Conservation (phyloP, 2,329 filamentous ascomycete species). For the Ceratocystis alfenasii region DNA sequence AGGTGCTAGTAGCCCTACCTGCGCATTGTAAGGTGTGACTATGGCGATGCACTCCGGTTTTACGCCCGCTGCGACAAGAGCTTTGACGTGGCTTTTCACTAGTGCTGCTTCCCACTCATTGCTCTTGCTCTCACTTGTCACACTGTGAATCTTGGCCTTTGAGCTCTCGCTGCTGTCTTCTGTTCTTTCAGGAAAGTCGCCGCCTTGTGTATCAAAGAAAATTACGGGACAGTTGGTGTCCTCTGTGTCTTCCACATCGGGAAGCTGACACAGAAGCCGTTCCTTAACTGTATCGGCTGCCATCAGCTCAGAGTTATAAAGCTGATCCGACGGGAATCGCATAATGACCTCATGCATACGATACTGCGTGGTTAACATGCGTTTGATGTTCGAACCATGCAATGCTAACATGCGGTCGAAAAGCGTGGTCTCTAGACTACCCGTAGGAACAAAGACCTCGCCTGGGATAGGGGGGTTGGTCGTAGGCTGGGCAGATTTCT, state of each 20-base stretch:
- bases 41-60: constrained; percentile 77
- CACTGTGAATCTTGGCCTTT: constrained; percentile 35
- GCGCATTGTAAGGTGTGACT: constrained; percentile 92
- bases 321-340: constrained; percentile 77
- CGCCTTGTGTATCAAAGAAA: constrained; percentile 94
- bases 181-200: constrained; percentile 72
- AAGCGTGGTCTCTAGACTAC: constrained; percentile 67
- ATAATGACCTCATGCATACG: constrained; percentile 96
- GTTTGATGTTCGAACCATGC: constrained; percentile 73
- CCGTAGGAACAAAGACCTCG: constrained; percentile 23
- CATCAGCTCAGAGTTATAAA: constrained; percentile 72
- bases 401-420: constrained; percentile 79
- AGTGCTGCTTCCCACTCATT: constrained; percentile 83
- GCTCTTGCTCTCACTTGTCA: constrained; percentile 59
- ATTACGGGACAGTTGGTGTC: constrained; percentile 80
- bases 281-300: constrained; percentile 68
- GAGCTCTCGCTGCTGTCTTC: constrained; percentile 55
- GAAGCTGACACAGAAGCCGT: constrained; percentile 50
- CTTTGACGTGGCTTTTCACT: constrained; percentile 63
- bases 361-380: constrained; percentile 94
- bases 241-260: constrained; percentile 64
- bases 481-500: constrained; percentile 27
- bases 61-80: constrained; percentile 68
- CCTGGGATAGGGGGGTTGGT: background rate
- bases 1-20: constrained; percentile 67